Conservation (phyloP, 2,329 filamentous ascomycete species). For the Epichloe sylvatica region DNA sequence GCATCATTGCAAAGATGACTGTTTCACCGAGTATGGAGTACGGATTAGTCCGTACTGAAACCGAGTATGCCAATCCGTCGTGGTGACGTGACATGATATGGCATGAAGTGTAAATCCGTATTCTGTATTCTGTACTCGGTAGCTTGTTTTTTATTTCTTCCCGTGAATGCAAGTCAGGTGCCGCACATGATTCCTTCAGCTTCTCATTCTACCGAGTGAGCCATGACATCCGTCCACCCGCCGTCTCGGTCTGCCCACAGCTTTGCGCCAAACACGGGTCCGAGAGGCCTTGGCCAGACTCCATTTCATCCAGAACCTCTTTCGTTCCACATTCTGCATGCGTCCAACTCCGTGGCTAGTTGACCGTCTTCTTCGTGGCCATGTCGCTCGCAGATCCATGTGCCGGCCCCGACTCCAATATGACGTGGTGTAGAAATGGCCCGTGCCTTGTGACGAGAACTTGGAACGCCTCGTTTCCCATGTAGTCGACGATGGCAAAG, state of each 20-base stretch:
- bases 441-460: not conserved
- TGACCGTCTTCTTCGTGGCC: not conserved
- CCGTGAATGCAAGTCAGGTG: too few relatives aligned
- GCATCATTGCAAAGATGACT: too few relatives aligned
- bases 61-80: too few relatives aligned
- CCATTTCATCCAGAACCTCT: not conserved
- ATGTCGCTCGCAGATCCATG: not conserved
- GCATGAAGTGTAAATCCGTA: too few relatives aligned
- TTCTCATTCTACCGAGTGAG: too few relatives aligned
- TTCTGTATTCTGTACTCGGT: too few relatives aligned
- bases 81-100: too few relatives aligned
- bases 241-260: not conserved
- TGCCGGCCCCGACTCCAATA: not conserved
- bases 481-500: not conserved
- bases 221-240: too few relatives aligned
- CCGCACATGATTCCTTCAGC: not conserved
- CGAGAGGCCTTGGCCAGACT: not conserved
- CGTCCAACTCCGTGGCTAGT: not conserved
- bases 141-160: too few relatives aligned
- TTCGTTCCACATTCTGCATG: not conserved
- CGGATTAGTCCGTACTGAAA: too few relatives aligned
- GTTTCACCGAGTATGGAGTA: too few relatives aligned
- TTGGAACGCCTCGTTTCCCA: not conserved
- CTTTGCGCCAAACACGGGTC: not conserved
- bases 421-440: not conserved